These are phyloP conservation scores for Colletotrichum lini DNA, from an alignment of 2,329 filamentous ascomycete species.

Conservation along the genomic window DNA sequence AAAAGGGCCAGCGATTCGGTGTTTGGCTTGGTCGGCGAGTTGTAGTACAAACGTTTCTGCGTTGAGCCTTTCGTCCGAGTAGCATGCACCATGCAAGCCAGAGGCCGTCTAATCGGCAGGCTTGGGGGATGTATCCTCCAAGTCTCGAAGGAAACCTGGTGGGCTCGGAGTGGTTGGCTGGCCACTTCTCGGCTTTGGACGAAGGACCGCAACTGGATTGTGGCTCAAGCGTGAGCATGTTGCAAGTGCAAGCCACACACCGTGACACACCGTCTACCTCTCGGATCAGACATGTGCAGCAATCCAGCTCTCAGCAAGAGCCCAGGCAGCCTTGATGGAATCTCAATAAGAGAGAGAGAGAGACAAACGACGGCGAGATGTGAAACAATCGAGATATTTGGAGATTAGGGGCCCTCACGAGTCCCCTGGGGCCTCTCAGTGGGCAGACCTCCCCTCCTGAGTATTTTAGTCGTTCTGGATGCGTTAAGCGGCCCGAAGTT, in stretches of 20 bases:
- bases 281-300: conserved; percentile 3
- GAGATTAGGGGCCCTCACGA: neutral
- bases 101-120: neutral
- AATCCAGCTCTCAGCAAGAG: neutral
- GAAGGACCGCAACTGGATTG: neutral
- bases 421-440: neutral
- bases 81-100: neutral
- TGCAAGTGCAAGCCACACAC: no score
- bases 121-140: neutral
- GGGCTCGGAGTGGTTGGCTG: neutral
- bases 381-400: conserved; percentile 6
- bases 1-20: neutral
- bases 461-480: neutral
- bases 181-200: neutral
- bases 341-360: neutral
- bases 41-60: neutral
- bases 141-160: neutral
- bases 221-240: neutral
- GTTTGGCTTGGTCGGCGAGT: neutral
- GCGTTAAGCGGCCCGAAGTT: conserved; percentile 20
- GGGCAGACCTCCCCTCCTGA: no score
- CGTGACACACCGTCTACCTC: conserved; percentile 1
- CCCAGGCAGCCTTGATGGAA: neutral
- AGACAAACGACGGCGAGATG: neutral
- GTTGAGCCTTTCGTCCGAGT: neutral